Evolutionary conservation across 139 green algal genomes (phyloP).

Genomic region (Chlorella ohadii): DNA sequence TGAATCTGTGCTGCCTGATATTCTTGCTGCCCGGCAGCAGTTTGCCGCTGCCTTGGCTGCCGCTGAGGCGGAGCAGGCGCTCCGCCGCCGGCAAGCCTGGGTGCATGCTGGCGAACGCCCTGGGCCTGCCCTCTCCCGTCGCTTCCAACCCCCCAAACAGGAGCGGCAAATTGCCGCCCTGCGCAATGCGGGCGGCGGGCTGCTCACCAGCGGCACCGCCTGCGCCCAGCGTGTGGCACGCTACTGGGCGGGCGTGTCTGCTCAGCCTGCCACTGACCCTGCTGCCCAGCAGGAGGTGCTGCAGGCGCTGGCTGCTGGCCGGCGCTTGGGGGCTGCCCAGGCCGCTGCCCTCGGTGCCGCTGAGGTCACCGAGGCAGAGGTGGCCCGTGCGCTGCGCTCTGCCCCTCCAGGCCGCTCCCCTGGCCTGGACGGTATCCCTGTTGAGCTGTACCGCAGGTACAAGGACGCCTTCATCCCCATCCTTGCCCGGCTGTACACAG

Average conservation of each 20-base stretch:
- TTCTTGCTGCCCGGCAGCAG: background rate
- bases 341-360: background rate
- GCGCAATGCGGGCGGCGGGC: background rate
- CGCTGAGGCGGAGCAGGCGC: background rate
- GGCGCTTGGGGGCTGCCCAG: background rate
- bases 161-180: background rate
- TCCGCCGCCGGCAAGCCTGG: background rate
- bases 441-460: no score
- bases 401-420: background rate
- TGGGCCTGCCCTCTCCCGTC: background rate
- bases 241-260: background rate
- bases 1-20: background rate
- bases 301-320: background rate
- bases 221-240: background rate
- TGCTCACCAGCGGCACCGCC: background rate
- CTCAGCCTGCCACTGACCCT: background rate
- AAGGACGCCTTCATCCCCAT: no score
- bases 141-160: background rate
- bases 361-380: background rate
- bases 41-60: background rate
- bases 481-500: no score
- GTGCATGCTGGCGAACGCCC: background rate
- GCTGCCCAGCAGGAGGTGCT: constrained; percentile 9
- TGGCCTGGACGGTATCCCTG: constrained; percentile 5
- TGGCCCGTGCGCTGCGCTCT: background rate